phyloP scores from a whole-genome alignment of 805 yeast species.

The Saccharomycopsis sp. region DNA sequence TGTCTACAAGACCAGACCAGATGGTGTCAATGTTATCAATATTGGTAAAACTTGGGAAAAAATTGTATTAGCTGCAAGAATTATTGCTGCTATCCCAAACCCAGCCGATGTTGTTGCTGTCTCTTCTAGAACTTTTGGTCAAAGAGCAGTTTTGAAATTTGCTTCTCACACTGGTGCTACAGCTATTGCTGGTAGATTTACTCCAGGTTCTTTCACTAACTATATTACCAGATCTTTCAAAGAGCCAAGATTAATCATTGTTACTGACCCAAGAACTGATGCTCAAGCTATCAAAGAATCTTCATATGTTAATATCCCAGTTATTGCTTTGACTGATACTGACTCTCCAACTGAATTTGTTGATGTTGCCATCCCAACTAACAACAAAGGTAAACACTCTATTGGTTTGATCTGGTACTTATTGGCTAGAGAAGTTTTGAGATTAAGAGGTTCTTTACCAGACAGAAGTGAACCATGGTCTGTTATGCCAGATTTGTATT shows the following conservation, averaged over 20 bases:
- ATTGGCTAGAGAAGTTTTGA: slow-evolving; percentile 97
- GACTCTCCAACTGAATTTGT: slow-evolving; percentile 99
- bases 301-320: slow-evolving; percentile 99
- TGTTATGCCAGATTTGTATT: slow-evolving; percentile 99
- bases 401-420: slow-evolving; percentile 99
- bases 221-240: slow-evolving; percentile 99
- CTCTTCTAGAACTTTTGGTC: slow-evolving; percentile 99
- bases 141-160: slow-evolving; percentile 99
- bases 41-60: slow-evolving; percentile 99
- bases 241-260: slow-evolving; percentile 99
- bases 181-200: slow-evolving; percentile 99
- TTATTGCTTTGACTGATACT: slow-evolving; percentile 96
- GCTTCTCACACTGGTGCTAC: slow-evolving; percentile 99
- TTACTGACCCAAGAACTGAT: slow-evolving; percentile 99
- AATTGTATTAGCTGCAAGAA: slow-evolving; percentile 98
- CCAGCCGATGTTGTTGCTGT: slow-evolving; percentile 97
- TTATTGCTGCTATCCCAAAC: slow-evolving; percentile 99
- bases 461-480: slow-evolving; percentile 97
- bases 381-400: slow-evolving; percentile 99
- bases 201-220: slow-evolving; percentile 99
- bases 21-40: slow-evolving; percentile 98
- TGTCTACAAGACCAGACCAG: slow-evolving; percentile 98
- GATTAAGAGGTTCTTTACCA: slow-evolving; percentile 96
- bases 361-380: slow-evolving; percentile 99
- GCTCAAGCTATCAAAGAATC: slow-evolving; percentile 99